Evolutionary conservation across 805 yeast genomes (phyloP).

Genomic region (Saccharomyces jurei): DNA sequence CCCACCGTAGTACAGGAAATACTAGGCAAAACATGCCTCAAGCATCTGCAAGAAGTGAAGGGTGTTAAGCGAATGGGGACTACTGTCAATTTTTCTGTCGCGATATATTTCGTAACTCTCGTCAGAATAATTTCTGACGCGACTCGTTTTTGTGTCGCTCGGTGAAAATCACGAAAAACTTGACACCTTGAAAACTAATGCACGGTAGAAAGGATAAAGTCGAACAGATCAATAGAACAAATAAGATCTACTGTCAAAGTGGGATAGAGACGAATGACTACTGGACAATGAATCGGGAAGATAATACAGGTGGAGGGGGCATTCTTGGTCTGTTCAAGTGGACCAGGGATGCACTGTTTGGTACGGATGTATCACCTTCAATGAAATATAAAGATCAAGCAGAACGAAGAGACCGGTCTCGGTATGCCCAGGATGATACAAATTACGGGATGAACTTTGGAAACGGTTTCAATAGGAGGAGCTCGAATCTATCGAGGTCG

Average conservation of each 20-base stretch:
- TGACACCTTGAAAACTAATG: neutral
- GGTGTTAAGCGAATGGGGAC: neutral
- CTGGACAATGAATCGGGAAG: conserved; percentile 1
- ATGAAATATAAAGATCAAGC: conserved; percentile 18
- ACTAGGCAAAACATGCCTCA: neutral
- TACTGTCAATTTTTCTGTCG: neutral
- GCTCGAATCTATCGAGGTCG: conserved; percentile 10
- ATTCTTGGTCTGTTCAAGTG: conserved; percentile 20
- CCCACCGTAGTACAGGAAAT: neutral
- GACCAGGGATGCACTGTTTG: conserved; percentile 30
- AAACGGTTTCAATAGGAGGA: neutral
- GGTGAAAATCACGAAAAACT: neutral
- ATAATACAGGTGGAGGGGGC: conserved; percentile 1
- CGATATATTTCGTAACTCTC: neutral
- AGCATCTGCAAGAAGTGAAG: neutral
- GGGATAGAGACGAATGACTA: neutral
- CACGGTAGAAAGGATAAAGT: neutral
- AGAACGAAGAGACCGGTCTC: neutral
- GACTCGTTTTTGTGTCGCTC: neutral
- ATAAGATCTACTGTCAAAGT: neutral
- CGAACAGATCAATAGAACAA: neutral
- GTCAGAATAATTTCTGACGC: neutral
- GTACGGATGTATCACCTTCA: conserved; percentile 23
- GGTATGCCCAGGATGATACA: conserved; percentile 22
- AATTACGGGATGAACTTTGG: conserved; percentile 7